Evolutionary conservation across 225 moss, liverwort and hornwort species (phyloP), one percentile per base, ranked within the genome.

Genomic region (Antitrichia curtipendula): DNA sequence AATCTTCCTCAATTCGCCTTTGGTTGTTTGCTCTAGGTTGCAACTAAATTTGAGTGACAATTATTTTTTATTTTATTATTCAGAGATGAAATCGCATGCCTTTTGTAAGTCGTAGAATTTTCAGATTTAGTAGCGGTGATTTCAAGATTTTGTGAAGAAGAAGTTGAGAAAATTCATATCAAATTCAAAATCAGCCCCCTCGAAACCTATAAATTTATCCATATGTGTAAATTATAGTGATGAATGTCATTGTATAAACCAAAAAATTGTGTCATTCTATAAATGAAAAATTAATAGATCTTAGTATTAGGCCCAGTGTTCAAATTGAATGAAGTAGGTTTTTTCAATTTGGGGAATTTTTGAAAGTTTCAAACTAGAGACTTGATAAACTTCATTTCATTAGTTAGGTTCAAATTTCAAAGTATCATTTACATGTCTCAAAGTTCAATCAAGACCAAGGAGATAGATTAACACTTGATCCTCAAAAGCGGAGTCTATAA

Each of bases 41-140:
- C 13, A 75, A 75, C 3, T 8, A 34, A 21, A 50, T 20, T 12
- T 32, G 21, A 50, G 13, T 21, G 34, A 20, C 3, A 12, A 11
- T 29, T 28, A 10, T 49, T 25, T 41, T 18, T 34, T 3, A 50
- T 52, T 34, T 34, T 32, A 21, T 7, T 32, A 6, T 6, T 19
- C 0, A 4, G 0, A 19, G 19, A 31, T 29, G 28, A 12, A 49
- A 49, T 74, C 7, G 8, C 2, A 7, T 32, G 20, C 11, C 11
- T 50, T 32, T 0, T 0, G 0, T 50, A 12, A 20, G 21, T 74
- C 0, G 1, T 20, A 12, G 3, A 20, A 50, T 12, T 50, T 74
- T 21, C 2, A 43, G 1, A 28, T 28, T 28, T 45, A 28, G 17
- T 45, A 18, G 29, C 7, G 6, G 3, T 47, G 0, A 45, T 45